Conservation (phyloP, 495 filamentous ascomycete genomes). For the Talaromyces adpressus region DNA sequence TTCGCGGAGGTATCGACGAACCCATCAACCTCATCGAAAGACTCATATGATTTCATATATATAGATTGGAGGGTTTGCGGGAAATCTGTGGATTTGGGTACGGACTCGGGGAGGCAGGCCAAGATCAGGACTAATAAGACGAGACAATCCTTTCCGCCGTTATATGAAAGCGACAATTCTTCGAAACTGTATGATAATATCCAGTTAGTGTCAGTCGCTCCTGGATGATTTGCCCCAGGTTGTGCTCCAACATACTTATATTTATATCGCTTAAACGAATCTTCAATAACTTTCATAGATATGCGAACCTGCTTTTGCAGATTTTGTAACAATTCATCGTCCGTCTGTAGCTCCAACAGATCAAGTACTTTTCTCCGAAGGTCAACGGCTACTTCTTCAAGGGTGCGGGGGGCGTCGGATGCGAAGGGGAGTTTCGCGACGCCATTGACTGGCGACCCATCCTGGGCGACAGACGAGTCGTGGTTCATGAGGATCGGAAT, state of each 20-base stretch:
- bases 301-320: conserved; percentile 1
- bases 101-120: conserved; percentile 43
- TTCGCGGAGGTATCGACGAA: conserved; percentile 63
- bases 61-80: conserved; percentile 56
- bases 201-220: not conserved
- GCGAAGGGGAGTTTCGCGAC: not conserved
- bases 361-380: conserved; percentile 1
- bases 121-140: conserved; percentile 88
- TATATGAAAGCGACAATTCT: conserved; percentile 87
- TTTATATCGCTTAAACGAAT: conserved; percentile 1
- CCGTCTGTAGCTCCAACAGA: not conserved
- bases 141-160: conserved; percentile 97
- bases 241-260: not conserved
- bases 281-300: conserved; percentile 4
- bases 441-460: conserved; percentile 5
- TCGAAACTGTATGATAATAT: not conserved
- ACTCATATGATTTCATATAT: conserved; percentile 74
- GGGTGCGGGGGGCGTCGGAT: conserved; percentile 1
- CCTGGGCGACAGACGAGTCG: not conserved
- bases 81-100: conserved; percentile 3
- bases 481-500: conserved; percentile 1
- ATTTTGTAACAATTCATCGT: conserved; percentile 6
- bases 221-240: too few species aligned
- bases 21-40: conserved; percentile 76
- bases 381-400: not conserved